Base-by-base conservation (phyloP, 2,329 filamentous ascomycete species). In the Clonostachys solani region DNA sequence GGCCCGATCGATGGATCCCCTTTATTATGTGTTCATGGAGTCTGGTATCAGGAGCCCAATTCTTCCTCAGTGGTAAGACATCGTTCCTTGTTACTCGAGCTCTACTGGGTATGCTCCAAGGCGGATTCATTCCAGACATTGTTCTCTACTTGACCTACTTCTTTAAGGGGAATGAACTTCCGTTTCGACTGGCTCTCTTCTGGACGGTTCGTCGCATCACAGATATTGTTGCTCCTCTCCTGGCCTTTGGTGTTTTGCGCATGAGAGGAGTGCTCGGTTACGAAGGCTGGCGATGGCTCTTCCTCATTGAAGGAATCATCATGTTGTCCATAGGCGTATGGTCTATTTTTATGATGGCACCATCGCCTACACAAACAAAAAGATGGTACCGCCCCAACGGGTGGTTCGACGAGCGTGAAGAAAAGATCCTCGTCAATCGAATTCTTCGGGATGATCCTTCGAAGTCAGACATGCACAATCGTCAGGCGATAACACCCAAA, bases 1-100 rank as follows among this genome's bases (percentile, higher is more conserved):
- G 75, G 0, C 77, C 77, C 1, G 79, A 83, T 51, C 70, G 75
- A 23, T 83, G 78, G 78, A 81, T 83, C 43, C 81, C 80, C 0
- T 63, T 75, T 45, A 78, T 81, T 53, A 80, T 84, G 67, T 62
- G 73, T 6, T 65, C 73, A 5, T 81, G 77, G 78, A 78, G 74
- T 53, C 52, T 80, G 5, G 71, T 81, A 8, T 72, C 78, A 0
- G 61, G 65, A 10, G 65, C 64, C 5, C 78, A 81, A 55, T 73
- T 64, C 46, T 69, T 65, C 60, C 54, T 74, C 2, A 58, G 48
- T 1, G 68, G 69, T 0, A 56, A 66, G 13, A 52, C 56, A 2
- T 68, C 67, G 1, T 75, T 72, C 49, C 54, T 74, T 2, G 57
- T 59, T 13, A 66, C 61, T 10, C 61, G 71, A 10, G 57, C 63